Percentiles rank a stretch among this genome's conserved stretches.
These are phyloP conservation scores for Debaryomycetaceae sp. DNA, from an alignment of 1,139 yeast genomes.

Conservation along the genomic window DNA sequence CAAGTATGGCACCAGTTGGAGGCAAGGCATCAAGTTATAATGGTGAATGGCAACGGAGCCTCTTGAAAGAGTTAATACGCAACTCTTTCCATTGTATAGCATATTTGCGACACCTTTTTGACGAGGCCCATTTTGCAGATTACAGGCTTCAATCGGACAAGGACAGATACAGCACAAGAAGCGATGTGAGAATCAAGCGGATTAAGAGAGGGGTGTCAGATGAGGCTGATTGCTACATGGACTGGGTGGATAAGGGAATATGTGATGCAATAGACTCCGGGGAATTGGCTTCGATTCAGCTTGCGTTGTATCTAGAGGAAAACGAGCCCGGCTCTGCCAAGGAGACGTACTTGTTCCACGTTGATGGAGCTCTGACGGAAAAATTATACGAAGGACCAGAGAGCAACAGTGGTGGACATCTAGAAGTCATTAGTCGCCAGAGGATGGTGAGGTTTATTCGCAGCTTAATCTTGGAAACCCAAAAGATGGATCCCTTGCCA, in stretches of 20 bases:
- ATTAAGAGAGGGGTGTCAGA: slow-evolving; percentile 39
- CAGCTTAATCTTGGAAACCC: slow-evolving; percentile 50
- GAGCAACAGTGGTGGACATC: neutral
- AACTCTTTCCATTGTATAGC: slow-evolving; percentile 53
- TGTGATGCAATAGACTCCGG: slow-evolving; percentile 38
- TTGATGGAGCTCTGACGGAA: slow-evolving; percentile 27
- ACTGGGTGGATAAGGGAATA: slow-evolving; percentile 52
- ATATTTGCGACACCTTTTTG: slow-evolving; percentile 48
- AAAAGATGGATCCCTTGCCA: slow-evolving; percentile 48
- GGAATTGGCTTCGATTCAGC: slow-evolving; percentile 41
- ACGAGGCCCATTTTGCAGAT: slow-evolving; percentile 45
- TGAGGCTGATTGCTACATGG: slow-evolving; percentile 42
- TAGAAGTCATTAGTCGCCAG: slow-evolving; percentile 1
- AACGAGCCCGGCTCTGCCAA: slow-evolving; percentile 30
- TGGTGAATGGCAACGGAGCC: slow-evolving; percentile 16
- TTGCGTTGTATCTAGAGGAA: slow-evolving; percentile 42
- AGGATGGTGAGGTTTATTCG: slow-evolving; percentile 39
- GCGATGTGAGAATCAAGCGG: slow-evolving; percentile 42
- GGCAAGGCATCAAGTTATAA: neutral
- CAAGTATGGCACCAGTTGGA: too few species aligned
- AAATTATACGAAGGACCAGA: neutral
- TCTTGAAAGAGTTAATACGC: slow-evolving; percentile 40
- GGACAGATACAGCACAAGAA: slow-evolving; percentile 6
- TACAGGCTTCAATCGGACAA: slow-evolving; percentile 32
- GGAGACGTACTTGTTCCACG: slow-evolving; percentile 49